phyloP scores from a whole-genome alignment of 208 protist genomes.

The Trypanosoma avium region DNA sequence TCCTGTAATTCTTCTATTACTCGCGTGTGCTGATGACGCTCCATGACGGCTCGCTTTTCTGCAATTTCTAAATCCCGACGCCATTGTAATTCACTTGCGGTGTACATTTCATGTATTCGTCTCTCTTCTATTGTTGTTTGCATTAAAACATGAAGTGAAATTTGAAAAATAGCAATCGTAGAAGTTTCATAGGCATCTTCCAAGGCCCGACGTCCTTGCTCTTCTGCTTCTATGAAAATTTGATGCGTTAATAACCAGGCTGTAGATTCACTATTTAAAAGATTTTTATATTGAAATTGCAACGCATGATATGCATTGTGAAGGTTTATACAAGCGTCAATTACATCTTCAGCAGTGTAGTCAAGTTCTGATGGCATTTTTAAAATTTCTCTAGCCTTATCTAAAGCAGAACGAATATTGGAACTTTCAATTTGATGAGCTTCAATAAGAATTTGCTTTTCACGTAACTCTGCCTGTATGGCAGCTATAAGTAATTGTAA shows the following conservation, averaged over 20 bases:
- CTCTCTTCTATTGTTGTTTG: slow-evolving; percentile 10
- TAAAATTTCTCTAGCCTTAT: slow-evolving; percentile 35
- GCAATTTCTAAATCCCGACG: slow-evolving; percentile 4
- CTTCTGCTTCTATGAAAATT: slow-evolving; percentile 29
- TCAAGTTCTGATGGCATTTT: slow-evolving; percentile 50
- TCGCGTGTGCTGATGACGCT: slow-evolving; percentile 9
- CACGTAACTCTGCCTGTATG: slow-evolving; percentile 49
- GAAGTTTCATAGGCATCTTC: slow-evolving; percentile 16
- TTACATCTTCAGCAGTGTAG: slow-evolving; percentile 36
- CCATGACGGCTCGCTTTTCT: slow-evolving; percentile 9
- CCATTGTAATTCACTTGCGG: slow-evolving; percentile 9
- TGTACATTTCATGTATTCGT: neutral
- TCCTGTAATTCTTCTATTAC: slow-evolving; percentile 13
- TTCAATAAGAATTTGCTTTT: slow-evolving; percentile 52
- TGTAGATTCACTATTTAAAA: no score
- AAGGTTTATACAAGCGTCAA: slow-evolving; percentile 26
- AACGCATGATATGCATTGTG: slow-evolving; percentile 7
- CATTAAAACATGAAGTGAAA: slow-evolving; percentile 5
- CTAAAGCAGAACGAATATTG: slow-evolving; percentile 35
- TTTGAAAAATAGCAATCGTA: neutral
- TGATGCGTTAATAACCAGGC: slow-evolving; percentile 15
- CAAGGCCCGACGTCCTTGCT: slow-evolving; percentile 25
- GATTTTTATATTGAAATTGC: no score
- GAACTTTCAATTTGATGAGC: slow-evolving; percentile 41
- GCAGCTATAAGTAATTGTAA: slow-evolving; percentile 40